phyloP scores from a whole-genome alignment of 2,329 filamentous ascomycete species.

The Phoma sp. region DNA sequence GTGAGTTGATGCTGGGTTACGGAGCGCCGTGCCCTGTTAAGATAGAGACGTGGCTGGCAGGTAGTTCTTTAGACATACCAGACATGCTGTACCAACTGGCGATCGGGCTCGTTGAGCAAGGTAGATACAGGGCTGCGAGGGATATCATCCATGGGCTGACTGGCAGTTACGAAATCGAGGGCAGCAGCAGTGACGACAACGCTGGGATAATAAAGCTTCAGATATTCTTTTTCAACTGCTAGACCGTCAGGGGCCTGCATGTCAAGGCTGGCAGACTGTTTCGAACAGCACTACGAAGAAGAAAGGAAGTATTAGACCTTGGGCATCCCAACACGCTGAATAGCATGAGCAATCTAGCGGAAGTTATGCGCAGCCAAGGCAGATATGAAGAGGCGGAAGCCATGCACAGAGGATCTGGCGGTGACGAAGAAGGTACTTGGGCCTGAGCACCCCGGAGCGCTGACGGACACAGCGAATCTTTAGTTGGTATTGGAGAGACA shows the following conservation, averaged over 20 bases:
- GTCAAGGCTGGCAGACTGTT: neutral
- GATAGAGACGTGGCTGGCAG: neutral
- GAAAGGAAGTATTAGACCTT: too few relatives aligned
- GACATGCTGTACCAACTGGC: neutral
- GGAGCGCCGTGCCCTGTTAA: too few relatives aligned
- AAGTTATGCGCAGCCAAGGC: neutral
- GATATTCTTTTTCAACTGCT: neutral
- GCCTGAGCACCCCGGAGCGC: conserved; percentile 16
- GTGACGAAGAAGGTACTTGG: conserved; percentile 11
- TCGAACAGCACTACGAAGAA: neutral
- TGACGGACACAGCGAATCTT: conserved; percentile 11
- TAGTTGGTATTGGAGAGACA: conserved; percentile 1
- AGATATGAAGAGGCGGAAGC: conserved; percentile 7
- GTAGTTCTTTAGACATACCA: neutral
- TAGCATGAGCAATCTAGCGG: neutral
- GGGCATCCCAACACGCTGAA: conserved; percentile 1
- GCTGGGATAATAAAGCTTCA: neutral
- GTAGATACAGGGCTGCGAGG: neutral
- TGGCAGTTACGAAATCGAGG: neutral
- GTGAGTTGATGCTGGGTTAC: too few relatives aligned
- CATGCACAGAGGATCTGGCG: conserved; percentile 8
- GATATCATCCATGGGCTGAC: neutral
- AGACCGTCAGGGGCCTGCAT: neutral
- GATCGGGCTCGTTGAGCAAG: neutral
- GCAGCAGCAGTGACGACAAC: neutral